Percentiles rank a stretch among this genome's conserved stretches.
phyloP scores from a whole-genome alignment of 371 early-diverging fungal genomes.

The Funneliformis caledonium region DNA sequence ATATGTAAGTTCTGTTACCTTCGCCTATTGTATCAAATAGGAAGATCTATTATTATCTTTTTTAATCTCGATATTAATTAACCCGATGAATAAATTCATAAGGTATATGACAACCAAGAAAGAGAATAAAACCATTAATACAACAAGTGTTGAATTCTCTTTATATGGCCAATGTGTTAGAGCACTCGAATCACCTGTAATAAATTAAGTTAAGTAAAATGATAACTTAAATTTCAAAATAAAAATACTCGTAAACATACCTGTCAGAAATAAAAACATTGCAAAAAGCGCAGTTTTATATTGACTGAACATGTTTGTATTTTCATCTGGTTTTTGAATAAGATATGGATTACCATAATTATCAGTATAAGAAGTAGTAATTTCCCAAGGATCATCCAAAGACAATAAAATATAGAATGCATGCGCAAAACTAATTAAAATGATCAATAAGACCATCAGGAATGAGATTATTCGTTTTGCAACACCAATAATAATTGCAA shows the following conservation, averaged over 20 bases:
- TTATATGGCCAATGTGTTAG: not conserved
- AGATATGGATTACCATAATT: not conserved
- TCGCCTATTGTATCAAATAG: slow-evolving; percentile 4
- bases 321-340: not conserved
- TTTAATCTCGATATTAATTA: slow-evolving; percentile 7
- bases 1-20: not conserved
- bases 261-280: not conserved
- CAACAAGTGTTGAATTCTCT: not conserved
- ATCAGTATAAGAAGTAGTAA: not conserved
- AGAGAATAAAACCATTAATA: not conserved
- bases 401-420: not conserved
- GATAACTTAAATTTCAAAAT: not conserved
- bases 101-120: slow-evolving; percentile 10
- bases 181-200: slow-evolving; percentile 4
- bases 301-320: not conserved
- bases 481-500: slow-evolving; percentile 6
- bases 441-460: not conserved
- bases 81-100: slow-evolving; percentile 24
- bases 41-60: not conserved
- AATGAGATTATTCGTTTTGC: not conserved
- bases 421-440: not conserved
- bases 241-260: not conserved
- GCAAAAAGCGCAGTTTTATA: slow-evolving; percentile 5
- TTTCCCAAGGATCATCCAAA: slow-evolving; percentile 19
- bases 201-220: not conserved